A percentile compares a stretch with the other conserved stretches of the same genome.
phyloP scores from a whole-genome alignment of 2,329 filamentous ascomycete genomes.

The Simplicillium aogashimaense region DNA sequence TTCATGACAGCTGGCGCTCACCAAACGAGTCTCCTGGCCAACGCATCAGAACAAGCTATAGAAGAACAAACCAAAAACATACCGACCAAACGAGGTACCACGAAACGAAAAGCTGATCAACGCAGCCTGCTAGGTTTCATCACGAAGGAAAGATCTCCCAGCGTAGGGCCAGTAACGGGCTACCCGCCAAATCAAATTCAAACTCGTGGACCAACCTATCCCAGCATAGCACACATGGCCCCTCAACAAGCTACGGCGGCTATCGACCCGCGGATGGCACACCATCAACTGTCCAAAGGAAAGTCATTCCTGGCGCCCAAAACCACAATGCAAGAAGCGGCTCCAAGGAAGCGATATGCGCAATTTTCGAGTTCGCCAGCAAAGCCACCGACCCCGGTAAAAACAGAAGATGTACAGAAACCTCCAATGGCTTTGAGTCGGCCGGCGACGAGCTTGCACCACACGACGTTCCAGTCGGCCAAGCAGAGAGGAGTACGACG shows the following conservation, averaged over 20 bases:
- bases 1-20: slow-evolving; percentile 55
- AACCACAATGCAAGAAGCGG: slow-evolving; percentile 2
- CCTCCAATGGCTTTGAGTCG: slow-evolving; percentile 15
- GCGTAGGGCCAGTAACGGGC: slow-evolving; percentile 4
- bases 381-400: slow-evolving; percentile 13
- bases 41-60: slow-evolving; percentile 9
- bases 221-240: slow-evolving; percentile 10
- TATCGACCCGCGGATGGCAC: slow-evolving; percentile 19
- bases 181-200: no score
- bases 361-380: slow-evolving; percentile 50
- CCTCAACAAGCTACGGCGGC: slow-evolving; percentile 15
- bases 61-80: slow-evolving; percentile 10
- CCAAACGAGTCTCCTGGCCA: slow-evolving; percentile 25
- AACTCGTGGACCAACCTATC: no score
- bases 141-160: slow-evolving; percentile 12
- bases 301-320: no score
- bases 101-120: slow-evolving; percentile 26
- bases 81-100: slow-evolving; percentile 15
- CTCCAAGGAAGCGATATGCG: slow-evolving; percentile 36
- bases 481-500: slow-evolving; percentile 30
- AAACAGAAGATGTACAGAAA: slow-evolving; percentile 12
- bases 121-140: slow-evolving; percentile 32
- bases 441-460: slow-evolving; percentile 36
- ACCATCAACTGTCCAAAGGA: slow-evolving; percentile 28
- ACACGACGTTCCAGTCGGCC: slow-evolving; percentile 36